phyloP scores from a whole-genome alignment of 768 basidiomycete species.

The Agaricus sinodeliciosus region DNA sequence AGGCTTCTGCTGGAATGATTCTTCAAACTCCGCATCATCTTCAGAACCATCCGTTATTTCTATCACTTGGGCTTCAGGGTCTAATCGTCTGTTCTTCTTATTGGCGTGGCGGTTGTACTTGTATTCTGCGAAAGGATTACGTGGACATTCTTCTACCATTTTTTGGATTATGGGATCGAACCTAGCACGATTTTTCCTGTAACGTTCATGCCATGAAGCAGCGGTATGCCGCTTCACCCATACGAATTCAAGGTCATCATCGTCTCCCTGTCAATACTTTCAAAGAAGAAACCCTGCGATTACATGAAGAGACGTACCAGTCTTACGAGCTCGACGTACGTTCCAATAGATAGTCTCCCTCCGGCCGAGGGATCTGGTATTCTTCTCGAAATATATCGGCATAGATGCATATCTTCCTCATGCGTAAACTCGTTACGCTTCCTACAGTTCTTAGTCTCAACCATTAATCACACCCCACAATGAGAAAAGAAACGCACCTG shows the following conservation, averaged over 20 bases:
- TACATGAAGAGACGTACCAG: constrained; percentile 20
- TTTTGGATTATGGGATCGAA: constrained; percentile 30
- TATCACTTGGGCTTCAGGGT: constrained; percentile 6
- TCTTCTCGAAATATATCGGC: constrained; percentile 26
- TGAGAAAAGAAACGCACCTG: background rate
- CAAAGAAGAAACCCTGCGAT: background rate
- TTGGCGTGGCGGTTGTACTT: constrained; percentile 19
- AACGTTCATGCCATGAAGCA: constrained; percentile 42
- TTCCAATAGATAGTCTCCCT: constrained; percentile 29
- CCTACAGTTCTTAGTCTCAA: background rate
- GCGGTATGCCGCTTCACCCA: constrained; percentile 39
- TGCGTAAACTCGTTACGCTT: constrained; percentile 26
- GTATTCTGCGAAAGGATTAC: constrained; percentile 16
- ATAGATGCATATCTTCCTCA: constrained; percentile 33
- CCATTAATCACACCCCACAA: background rate
- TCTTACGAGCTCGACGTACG: constrained; percentile 26
- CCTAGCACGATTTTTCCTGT: constrained; percentile 28
- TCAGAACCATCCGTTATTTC: constrained; percentile 7
- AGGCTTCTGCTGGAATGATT: background rate
- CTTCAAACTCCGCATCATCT: background rate
- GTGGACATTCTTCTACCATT: constrained; percentile 16
- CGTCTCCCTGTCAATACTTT: constrained; percentile 12
- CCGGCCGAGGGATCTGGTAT: constrained; percentile 30
- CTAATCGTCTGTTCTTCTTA: constrained; percentile 1
- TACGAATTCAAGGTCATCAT: constrained; percentile 16